Base-by-base conservation (phyloP, 495 filamentous ascomycete species). In the Trichocladium antarcticum region DNA sequence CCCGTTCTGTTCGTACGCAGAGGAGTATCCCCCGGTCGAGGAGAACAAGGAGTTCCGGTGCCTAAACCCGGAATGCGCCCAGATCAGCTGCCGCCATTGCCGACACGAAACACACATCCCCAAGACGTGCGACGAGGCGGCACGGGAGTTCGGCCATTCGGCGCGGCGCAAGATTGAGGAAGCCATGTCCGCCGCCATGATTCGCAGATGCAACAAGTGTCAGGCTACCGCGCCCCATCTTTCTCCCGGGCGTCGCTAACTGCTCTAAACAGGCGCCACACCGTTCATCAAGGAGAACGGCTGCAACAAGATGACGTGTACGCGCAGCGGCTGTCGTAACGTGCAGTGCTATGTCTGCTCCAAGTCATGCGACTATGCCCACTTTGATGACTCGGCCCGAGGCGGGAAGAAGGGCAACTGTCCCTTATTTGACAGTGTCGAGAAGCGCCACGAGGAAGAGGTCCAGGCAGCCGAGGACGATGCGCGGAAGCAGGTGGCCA, bases 241-340 rank as follows among this genome's bases (percentile, higher is more conserved):
- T 8, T 5, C 17, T 11, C 6, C 12, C n/a, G n/a, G n/a, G n/a
- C n/a, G 6, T 16, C 42, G 38, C 59, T 71, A 45, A 70, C 57
- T n/a, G n/a, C n/a, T 29, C n/a, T 17, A 5, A 15, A 22, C 36
- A 74, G 80, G 81, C 57, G 52, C 65, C 11, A 74, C 72, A 8
- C 70, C 76, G 0, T 87, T 83, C 56, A 68, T 93, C 59, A 95
- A 93, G 59, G 75, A 81, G 47, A 62, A 69, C 28, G 88, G 88
- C 9, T 95, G 88, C 68, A 95, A 95, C 64, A 93, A 89, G 67
- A 83, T 94, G 69, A 71, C 57, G 0, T 94, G 87, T 56, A 66
- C 69, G 1, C 69, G 70, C 14, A 6, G 28, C 5, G 59, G 59
- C 0, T 90, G 85, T 53, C 16, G 46, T 4, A 79, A 79, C 29